Conservation (phyloP, 257 asterid genomes). For the Ehretia macrophylla region DNA sequence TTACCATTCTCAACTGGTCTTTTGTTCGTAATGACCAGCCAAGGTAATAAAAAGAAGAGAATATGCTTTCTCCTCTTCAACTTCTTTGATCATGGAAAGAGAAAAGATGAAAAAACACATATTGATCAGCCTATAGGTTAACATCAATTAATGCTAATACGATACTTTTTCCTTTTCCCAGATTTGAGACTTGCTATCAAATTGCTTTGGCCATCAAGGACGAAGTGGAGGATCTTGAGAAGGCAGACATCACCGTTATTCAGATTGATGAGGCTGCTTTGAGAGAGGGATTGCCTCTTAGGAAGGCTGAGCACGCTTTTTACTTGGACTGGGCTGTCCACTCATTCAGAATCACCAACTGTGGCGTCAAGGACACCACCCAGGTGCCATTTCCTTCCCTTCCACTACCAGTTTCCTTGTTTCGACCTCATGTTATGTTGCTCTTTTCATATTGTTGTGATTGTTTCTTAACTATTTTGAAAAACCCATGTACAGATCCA, state of each 20-base stretch:
- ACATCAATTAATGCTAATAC: not conserved
- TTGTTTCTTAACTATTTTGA: no score
- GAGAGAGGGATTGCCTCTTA: constrained; percentile 94
- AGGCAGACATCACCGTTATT: constrained; percentile 81
- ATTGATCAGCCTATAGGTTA: not conserved
- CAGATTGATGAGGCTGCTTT: constrained; percentile 98
- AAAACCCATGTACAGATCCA: constrained; percentile 61
- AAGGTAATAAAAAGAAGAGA: constrained; percentile 37
- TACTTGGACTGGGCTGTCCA: constrained; percentile 98
- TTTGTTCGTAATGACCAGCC: constrained; percentile 97
- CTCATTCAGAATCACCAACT: constrained; percentile 92
- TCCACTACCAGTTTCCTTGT: not conserved
- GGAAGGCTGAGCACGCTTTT: constrained; percentile 89
- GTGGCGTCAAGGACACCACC: constrained; percentile 80
- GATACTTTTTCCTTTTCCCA: constrained; percentile 19
- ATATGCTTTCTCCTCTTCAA: not conserved
- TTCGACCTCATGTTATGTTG: not conserved
- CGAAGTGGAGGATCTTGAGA: constrained; percentile 97
- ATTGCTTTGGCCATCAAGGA: constrained; percentile 97
- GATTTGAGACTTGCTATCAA: constrained; percentile 90
- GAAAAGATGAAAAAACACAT: not conserved
- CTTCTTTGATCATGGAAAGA: not conserved
- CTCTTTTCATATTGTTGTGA: not conserved
- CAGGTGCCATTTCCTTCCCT: constrained; percentile 50
- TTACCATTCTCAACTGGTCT: constrained; percentile 97